Conservation (phyloP, 208 protist species). For the Trypanosoma congolense region DNA sequence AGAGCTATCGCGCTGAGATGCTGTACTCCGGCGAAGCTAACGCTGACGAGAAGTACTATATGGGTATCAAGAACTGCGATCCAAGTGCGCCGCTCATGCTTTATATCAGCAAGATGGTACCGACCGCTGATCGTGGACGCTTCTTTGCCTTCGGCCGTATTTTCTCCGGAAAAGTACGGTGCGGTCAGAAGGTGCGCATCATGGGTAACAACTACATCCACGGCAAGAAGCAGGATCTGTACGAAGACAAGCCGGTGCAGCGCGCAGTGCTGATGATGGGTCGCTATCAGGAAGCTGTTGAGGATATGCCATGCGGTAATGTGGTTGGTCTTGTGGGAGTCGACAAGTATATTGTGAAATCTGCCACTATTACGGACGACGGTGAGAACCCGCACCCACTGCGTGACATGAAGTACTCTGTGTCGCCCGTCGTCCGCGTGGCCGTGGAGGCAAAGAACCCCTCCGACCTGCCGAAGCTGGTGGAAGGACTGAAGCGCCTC, state of each 20-base stretch:
- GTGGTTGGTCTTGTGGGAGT: constrained; percentile 97
- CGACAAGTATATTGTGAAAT: constrained; percentile 99
- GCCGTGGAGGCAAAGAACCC: constrained; percentile 97
- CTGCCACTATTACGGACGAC: constrained; percentile 96
- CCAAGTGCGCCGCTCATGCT: constrained; percentile 96
- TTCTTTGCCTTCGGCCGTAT: constrained; percentile 77
- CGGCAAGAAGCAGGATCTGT: constrained; percentile 97
- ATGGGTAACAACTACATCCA: constrained; percentile 97
- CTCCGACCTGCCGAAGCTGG: constrained; percentile 95
- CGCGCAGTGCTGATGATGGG: constrained; percentile 86
- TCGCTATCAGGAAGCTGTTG: constrained; percentile 93
- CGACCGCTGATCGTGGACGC: constrained; percentile 94
- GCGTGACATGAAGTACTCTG: constrained; percentile 99
- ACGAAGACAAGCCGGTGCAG: constrained; percentile 67
- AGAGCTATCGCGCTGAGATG: constrained; percentile 94
- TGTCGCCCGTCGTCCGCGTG: constrained; percentile 97
- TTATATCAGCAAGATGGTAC: constrained; percentile 99
- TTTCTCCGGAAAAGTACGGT: constrained; percentile 93
- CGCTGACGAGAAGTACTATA: constrained; percentile 91
- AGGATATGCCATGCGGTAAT: constrained; percentile 98
- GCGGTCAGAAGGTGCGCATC: constrained; percentile 97
- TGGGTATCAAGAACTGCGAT: constrained; percentile 91
- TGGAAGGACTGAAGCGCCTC: constrained; percentile 97
- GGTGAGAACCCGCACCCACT: constrained; percentile 53
- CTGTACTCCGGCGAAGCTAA: constrained; percentile 95